Base-by-base conservation (phyloP, 139 green algal genomes). In the Mesostigma viride region DNA sequence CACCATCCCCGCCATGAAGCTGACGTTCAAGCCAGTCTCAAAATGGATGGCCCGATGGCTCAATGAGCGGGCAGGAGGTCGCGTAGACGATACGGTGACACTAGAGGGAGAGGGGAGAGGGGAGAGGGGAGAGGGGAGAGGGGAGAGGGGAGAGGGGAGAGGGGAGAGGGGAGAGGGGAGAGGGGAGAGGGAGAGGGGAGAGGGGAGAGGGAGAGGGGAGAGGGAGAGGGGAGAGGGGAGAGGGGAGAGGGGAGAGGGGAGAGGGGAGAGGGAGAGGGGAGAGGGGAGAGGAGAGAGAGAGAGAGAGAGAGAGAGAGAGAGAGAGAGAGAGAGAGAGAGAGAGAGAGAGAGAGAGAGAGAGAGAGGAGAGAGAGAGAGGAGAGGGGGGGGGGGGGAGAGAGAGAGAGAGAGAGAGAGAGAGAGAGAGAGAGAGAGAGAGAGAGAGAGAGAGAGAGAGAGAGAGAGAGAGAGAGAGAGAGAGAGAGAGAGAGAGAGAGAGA, bases 301-400 rank as follows among this genome's bases (percentile, higher is more conserved):
- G 53, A 61, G 3, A 61, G 53, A 32, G 53, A 61, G 53, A 61
- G 53, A 61, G 53, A 61, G 3, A 61, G 53, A 61, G 53, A 61
- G 48, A 59, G 48, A 59, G 48, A 59, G 8, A 59, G 48, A 59
- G 48, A 59, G 48, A 59, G 48, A 59, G 48, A 59, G 48, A 59
- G 48, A 59, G 48, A 59, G 48, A 59, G 8, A 59, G 17, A 59
- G 48, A 59, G 48, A 59, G 48, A 59, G 48, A 59, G 48, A 59
- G 48, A 59, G 48, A 59, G 48, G 28, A n/a, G 28, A n/a, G 28
- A n/a, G 28, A n/a, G 28, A n/a, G 28, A n/a, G 28, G 48, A n/a
- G 48, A 59, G 48, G 28, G 48, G 28, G 48, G 28, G 48, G 28
- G 48, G 28, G 48, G 28, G 48, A 59, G 48, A 59, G 48, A 59